Base-by-base conservation (phyloP, 768 basidiomycete genomes). In the Boletus vinaceobasis region DNA sequence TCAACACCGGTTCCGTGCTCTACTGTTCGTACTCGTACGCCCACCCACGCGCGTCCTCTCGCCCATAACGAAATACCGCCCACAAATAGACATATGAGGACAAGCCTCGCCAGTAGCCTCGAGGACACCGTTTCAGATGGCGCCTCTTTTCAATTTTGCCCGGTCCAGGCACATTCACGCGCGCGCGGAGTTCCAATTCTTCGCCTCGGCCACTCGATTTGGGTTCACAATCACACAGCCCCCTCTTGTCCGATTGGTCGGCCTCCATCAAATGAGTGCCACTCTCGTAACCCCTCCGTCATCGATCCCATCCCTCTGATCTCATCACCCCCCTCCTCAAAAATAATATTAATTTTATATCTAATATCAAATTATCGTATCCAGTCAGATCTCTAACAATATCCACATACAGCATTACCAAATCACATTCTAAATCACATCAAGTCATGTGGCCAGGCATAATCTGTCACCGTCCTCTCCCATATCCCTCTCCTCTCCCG, bases 81-180 rank as follows among this genome's bases (percentile, higher is more conserved):
- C 55, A 11, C 60, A 60, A 62, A 60, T 68, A 32, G 69, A 1
- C 27, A 68, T 71, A 68, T 71, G 54, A 57, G 29, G 7, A 35
- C 33, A 35, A 43, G 9, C 29, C 27, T 45, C 47, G 43, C 53
- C 55, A 56, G 50, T 38, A 51, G 50, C 56, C 57, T 68, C 66
- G 66, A 68, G 60, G 44, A 44, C 53, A 68, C 56, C 59, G 66
- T 68, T 70, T 68, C 66, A 68, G 68, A 61, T 66, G 36, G 29
- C 67, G 44, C 7, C 57, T 60, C 55, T 53, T 48, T 56, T 56
- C 65, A 69, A 55, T 59, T 65, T 66, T 57, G 60, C 50, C 55
- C 45, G 39, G 32, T 3, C 50, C 67, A 69, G 67, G 67, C 62
- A 69, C 65, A 6, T 33, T 53, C 45, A n/a, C 35, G 19, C 53